phyloP scores from a whole-genome alignment of 148 eudicot genomes.

The Heliamphora exappendiculata region DNA sequence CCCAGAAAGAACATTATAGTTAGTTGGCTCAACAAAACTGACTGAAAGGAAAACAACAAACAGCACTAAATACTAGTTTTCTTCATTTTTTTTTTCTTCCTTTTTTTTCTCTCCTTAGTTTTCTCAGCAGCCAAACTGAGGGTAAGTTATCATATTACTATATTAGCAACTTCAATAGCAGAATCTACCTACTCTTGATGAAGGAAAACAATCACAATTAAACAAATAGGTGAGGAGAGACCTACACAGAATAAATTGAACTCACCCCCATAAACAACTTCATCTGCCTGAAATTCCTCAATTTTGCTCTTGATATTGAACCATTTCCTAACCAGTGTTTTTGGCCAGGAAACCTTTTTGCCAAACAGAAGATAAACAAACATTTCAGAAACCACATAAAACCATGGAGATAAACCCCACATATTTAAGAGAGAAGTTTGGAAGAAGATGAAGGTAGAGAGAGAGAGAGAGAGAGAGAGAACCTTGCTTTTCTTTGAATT shows the following conservation, averaged over 20 bases:
- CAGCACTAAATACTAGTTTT: background rate
- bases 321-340: conserved; percentile 76
- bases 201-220: background rate
- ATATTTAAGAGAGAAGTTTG: background rate
- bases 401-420: conserved; percentile 8
- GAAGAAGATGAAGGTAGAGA: too few species aligned
- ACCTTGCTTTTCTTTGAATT: conserved; percentile 87
- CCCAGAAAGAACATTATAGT: background rate
- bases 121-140: conserved; percentile 3
- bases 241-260: background rate
- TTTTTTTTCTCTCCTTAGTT: background rate
- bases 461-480: conserved; percentile 10
- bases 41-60: background rate
- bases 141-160: background rate
- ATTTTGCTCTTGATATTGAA: conserved; percentile 77
- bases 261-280: conserved; percentile 71
- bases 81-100: background rate
- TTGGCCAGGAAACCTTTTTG: conserved; percentile 88
- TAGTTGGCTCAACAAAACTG: background rate
- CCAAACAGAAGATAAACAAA: conserved; percentile 11
- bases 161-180: background rate
- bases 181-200: background rate
- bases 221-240: background rate
- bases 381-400: conserved; percentile 14
- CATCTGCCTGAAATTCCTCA: conserved; percentile 59